These are phyloP conservation scores for Suillus occidentalis DNA, from an alignment of 768 basidiomycete species.

Conservation along the genomic window DNA sequence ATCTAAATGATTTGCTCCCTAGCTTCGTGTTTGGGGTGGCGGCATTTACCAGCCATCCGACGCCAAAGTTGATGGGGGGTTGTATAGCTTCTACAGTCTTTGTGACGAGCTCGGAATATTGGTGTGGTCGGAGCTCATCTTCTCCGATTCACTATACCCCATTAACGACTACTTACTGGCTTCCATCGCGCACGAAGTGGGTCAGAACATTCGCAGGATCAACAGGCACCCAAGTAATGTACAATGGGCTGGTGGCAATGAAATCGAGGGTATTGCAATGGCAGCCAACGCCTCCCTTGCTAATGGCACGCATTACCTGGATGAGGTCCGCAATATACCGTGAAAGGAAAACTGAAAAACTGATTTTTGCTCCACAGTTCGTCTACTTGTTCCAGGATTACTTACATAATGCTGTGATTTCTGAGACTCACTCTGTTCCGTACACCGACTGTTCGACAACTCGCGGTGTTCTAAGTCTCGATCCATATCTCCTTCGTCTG, in stretches of 20 bases:
- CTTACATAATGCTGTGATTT: conserved; percentile 45
- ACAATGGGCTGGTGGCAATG: conserved; percentile 64
- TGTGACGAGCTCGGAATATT: conserved; percentile 63
- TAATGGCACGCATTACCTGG: conserved; percentile 48
- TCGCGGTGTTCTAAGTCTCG: conserved; percentile 53
- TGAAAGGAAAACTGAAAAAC: background rate
- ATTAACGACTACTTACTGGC: conserved; percentile 54
- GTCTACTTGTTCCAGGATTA: conserved; percentile 53
- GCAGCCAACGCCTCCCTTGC: conserved; percentile 33
- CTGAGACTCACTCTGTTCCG: conserved; percentile 53
- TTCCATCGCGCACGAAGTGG: conserved; percentile 53
- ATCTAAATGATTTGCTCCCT: background rate
- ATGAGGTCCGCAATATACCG: conserved; percentile 40
- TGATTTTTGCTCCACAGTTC: conserved; percentile 34
- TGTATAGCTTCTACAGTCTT: conserved; percentile 55
- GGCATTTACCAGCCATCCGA: conserved; percentile 52
- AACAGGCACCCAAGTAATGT: conserved; percentile 57
- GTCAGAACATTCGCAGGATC: conserved; percentile 55
- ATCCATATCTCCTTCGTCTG: conserved; percentile 53
- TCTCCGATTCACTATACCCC: conserved; percentile 56
- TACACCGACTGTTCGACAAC: conserved; percentile 65
- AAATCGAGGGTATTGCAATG: conserved; percentile 56
- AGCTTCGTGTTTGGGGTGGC: conserved; percentile 64
- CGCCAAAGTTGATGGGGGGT: conserved; percentile 39
- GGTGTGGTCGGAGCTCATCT: conserved; percentile 62